Conservation (phyloP, 1,284 basidiomycete species). For the Laetiporus sulphureus region DNA sequence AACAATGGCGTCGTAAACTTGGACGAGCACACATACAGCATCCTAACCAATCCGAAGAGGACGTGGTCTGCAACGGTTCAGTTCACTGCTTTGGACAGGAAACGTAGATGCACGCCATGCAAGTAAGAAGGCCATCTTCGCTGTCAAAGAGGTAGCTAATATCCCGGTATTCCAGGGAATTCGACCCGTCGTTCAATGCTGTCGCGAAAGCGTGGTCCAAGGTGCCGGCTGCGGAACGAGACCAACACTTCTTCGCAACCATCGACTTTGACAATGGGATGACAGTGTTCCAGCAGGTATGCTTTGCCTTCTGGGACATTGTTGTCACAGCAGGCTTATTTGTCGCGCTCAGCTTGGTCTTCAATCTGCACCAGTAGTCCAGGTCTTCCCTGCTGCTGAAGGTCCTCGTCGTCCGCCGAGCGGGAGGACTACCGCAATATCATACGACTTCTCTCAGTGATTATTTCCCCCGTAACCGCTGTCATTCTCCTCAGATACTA, state of each 20-base stretch:
- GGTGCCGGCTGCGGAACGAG: constrained; percentile 50
- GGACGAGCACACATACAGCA: constrained; percentile 67
- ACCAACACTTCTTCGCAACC: constrained; percentile 88
- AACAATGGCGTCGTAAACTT: constrained; percentile 79
- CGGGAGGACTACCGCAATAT: constrained; percentile 46
- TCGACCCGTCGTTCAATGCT: constrained; percentile 73
- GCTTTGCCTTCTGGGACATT: no score
- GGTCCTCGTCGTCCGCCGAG: constrained; percentile 58
- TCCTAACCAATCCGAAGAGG: constrained; percentile 66
- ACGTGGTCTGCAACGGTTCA: constrained; percentile 82
- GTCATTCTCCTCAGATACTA: no score
- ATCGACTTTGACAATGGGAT: constrained; percentile 80
- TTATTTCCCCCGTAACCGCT: not conserved
- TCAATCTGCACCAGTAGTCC: constrained; percentile 74
- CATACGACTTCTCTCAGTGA: constrained; percentile 77
- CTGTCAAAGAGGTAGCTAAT: not conserved
- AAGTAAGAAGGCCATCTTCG: constrained; percentile 34
- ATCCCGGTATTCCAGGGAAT: constrained; percentile 49
- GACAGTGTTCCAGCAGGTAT: constrained; percentile 75
- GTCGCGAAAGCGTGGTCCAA: constrained; percentile 79
- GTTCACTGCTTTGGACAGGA: constrained; percentile 77
- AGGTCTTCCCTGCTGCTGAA: constrained; percentile 67
- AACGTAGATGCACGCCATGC: constrained; percentile 79
- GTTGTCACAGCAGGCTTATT: no score
- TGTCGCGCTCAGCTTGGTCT: constrained; percentile 57